Conservation (phyloP, 495 filamentous ascomycete genomes). For the Podospora didyma region DNA sequence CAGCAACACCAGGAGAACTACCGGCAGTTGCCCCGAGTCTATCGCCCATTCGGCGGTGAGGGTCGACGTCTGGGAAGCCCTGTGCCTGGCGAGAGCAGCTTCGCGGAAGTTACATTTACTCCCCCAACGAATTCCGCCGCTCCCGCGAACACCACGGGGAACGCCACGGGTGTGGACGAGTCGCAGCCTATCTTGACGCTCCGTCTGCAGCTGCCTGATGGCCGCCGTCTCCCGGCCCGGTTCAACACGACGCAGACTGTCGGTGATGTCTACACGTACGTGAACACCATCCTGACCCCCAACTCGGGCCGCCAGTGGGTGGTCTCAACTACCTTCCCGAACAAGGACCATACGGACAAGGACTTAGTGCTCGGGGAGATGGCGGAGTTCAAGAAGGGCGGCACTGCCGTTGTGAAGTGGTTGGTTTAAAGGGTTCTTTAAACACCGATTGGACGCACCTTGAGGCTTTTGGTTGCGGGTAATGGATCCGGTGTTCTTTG, state of each 20-base stretch:
- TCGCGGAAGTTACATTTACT: too few relatives aligned
- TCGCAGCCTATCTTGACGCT: constrained; percentile 74
- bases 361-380: constrained; percentile 66
- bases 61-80: constrained; percentile 91
- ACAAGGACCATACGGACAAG: constrained; percentile 82
- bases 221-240: constrained; percentile 75
- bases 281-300: constrained; percentile 60
- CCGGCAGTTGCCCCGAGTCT: constrained; percentile 73
- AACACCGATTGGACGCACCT: neutral
- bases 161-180: constrained; percentile 58
- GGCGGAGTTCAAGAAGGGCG: constrained; percentile 73
- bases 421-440: constrained; percentile 32
- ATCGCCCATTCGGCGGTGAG: constrained; percentile 77
- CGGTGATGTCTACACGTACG: constrained; percentile 85
- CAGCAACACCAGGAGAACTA: constrained; percentile 85
- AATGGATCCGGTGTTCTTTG: too few relatives aligned
- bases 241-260: constrained; percentile 93
- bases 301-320: constrained; percentile 64
- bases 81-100: constrained; percentile 69
- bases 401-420: constrained; percentile 90
- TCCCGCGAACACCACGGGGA: constrained; percentile 28
- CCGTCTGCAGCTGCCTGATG: constrained; percentile 87
- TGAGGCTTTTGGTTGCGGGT: too few relatives aligned
- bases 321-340: constrained; percentile 93
- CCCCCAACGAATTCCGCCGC: too few relatives aligned